These are phyloP conservation scores for Cyclotella kingstonii DNA, from an alignment of 108 stramenopile species.

Conservation along the genomic window DNA sequence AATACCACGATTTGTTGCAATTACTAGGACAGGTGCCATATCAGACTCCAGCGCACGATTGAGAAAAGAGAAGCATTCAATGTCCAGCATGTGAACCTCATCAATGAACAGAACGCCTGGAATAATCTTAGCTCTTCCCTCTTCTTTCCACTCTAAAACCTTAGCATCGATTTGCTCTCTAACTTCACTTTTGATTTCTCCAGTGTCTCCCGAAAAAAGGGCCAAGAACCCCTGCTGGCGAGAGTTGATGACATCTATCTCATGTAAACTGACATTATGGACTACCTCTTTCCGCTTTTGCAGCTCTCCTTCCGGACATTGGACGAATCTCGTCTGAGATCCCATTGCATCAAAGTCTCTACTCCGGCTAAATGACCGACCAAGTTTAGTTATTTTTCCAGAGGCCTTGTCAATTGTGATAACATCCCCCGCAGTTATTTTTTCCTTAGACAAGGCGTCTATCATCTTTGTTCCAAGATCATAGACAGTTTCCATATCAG, in stretches of 20 bases:
- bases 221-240: slow-evolving; percentile 98
- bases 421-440: slow-evolving; percentile 97
- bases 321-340: slow-evolving; percentile 95
- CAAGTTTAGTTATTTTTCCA: slow-evolving; percentile 95
- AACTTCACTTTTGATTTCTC: slow-evolving; percentile 97
- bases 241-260: slow-evolving; percentile 99
- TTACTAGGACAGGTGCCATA: slow-evolving; percentile 90
- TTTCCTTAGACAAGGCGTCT: slow-evolving; percentile 94
- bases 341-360: slow-evolving; percentile 99
- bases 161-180: slow-evolving; percentile 97
- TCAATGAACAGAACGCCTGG: slow-evolving; percentile 99
- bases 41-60: slow-evolving; percentile 88
- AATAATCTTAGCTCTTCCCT: slow-evolving; percentile 96
- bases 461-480: slow-evolving; percentile 99
- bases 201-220: slow-evolving; percentile 98
- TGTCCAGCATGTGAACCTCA: slow-evolving; percentile 98
- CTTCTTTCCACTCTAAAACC: slow-evolving; percentile 97
- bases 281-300: slow-evolving; percentile 97
- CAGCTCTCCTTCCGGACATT: slow-evolving; percentile 98
- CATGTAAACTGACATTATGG: slow-evolving; percentile 94
- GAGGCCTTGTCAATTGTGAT: slow-evolving; percentile 99
- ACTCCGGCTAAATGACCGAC: slow-evolving; percentile 89
- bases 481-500: slow-evolving; percentile 99
- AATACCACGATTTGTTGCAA: slow-evolving; percentile 93
- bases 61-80: slow-evolving; percentile 95